Evolutionary conservation across 192 early-diverging fungal genomes (phyloP), one percentile per base, ranked within the genome.

Genomic region (Backusella circina): DNA sequence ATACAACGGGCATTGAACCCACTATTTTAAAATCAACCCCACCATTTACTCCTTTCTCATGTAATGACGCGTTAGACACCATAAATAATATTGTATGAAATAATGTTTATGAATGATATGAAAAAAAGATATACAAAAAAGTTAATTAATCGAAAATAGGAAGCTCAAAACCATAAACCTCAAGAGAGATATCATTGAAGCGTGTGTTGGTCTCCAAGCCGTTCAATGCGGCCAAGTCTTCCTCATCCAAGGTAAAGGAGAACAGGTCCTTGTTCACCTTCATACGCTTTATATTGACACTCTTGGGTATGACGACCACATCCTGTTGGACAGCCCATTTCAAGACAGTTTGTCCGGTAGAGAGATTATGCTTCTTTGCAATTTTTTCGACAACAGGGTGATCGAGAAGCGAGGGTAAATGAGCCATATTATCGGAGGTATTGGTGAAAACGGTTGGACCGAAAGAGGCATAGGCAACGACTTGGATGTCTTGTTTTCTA

Each of bases 381-480:
- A 94, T 84, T 70, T 85, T 72, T 69, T 54, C 36, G 9, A 94
- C 75, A 10, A 75, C 72, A 26, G 80, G 74, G 38, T 90, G 83
- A 65, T 71, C 75, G 73, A 86, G 85, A n/a, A 85, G 77, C 67
- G 80, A 84, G 15, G 84, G 81, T 5, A 81, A 80, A 38, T 33
- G 64, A 66, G 68, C 51, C 67, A 81, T 76, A 0, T 72, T 61
- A 10, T 80, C 68, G 9, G 30, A 70, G 18, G 70, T 31, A 5
- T 51, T 15, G 2, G 57, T 35, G 36, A 57, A 76, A 51, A 82
- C 84, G 0, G 78, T 66, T 23, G 85, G 80, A 18, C 91, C 90
- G 69, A 95, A 86, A 39, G 91, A 89, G 32, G 90, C 88, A 82
- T 95, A 95, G 30, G 90, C 94, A 16, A 89, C 90, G 64, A 93